phyloP scores from a whole-genome alignment of 2,329 filamentous ascomycete species.

The Aspergillus brasiliensis region DNA sequence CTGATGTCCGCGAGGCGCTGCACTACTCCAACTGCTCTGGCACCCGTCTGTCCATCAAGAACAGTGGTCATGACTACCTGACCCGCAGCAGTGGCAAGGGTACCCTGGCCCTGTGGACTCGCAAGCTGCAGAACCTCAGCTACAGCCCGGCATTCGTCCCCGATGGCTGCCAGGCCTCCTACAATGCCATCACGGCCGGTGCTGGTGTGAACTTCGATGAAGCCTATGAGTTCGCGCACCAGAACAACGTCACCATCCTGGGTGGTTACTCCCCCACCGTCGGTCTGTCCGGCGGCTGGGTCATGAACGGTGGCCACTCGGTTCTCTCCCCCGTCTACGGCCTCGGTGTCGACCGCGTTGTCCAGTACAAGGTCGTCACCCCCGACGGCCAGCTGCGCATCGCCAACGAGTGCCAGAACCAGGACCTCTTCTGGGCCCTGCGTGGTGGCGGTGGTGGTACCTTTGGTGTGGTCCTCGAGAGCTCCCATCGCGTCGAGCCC shows the following conservation, averaged over 20 bases:
- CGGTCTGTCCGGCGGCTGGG: slow-evolving; percentile 29
- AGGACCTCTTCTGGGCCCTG: slow-evolving; percentile 26
- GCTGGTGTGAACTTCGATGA: slow-evolving; percentile 33
- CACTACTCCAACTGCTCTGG: slow-evolving; percentile 15
- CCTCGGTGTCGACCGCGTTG: slow-evolving; percentile 31
- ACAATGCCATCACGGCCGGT: slow-evolving; percentile 29
- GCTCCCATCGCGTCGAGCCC: slow-evolving; percentile 19
- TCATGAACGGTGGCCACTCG: slow-evolving; percentile 33
- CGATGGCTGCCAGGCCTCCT: slow-evolving; percentile 9
- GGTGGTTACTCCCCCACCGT: slow-evolving; percentile 21
- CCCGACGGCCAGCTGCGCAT: slow-evolving; percentile 18
- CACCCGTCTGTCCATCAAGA: slow-evolving; percentile 29
- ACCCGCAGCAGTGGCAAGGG: slow-evolving; percentile 33
- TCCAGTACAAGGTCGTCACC: slow-evolving; percentile 31
- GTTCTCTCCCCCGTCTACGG: slow-evolving; percentile 32
- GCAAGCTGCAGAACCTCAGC: slow-evolving; percentile 25
- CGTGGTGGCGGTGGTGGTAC: slow-evolving; percentile 23
- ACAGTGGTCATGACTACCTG: slow-evolving; percentile 40
- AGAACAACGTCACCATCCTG: slow-evolving; percentile 28
- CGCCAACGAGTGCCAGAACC: slow-evolving; percentile 22
- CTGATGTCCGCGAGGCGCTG: slow-evolving; percentile 13
- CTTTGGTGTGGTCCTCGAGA: slow-evolving; percentile 21
- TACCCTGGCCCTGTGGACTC: slow-evolving; percentile 34
- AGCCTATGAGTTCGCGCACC: slow-evolving; percentile 27
- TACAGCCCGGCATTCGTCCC: slow-evolving; percentile 16